Evolutionary conservation across 352 stramenopile genomes (phyloP).

Genomic region (Globisporangium lucens): DNA sequence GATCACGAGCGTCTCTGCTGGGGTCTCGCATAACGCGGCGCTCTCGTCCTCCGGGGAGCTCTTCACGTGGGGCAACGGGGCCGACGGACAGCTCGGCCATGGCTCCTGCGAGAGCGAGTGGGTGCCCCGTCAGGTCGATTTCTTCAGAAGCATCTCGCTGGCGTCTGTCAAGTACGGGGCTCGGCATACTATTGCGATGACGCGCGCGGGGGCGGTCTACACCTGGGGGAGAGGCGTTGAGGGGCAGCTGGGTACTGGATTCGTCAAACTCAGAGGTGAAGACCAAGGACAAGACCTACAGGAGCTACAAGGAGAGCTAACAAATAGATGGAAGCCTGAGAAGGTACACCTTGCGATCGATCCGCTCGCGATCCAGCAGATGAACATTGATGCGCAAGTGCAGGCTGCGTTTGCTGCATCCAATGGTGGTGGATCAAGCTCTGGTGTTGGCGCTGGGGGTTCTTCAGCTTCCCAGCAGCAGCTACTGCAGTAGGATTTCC

Average conservation of each 20-base stretch:
- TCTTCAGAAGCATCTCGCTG: slow-evolving; percentile 36
- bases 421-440: background rate
- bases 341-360: slow-evolving; percentile 22
- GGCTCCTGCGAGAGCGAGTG: slow-evolving; percentile 47
- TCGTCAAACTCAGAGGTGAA: background rate
- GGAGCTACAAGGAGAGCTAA: background rate
- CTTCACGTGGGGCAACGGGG: slow-evolving; percentile 64
- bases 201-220: slow-evolving; percentile 45
- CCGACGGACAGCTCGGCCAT: slow-evolving; percentile 61
- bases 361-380: slow-evolving; percentile 24
- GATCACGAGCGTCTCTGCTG: slow-evolving; percentile 44
- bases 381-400: slow-evolving; percentile 25
- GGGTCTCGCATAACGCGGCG: slow-evolving; percentile 46
- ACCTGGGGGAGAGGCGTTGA: slow-evolving; percentile 49
- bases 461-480: slow-evolving; percentile 11
- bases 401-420: slow-evolving; percentile 5
- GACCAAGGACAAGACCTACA: too few relatives aligned
- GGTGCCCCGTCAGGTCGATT: slow-evolving; percentile 47
- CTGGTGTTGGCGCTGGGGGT: background rate
- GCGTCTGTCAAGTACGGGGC: slow-evolving; percentile 31
- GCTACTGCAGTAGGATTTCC: background rate
- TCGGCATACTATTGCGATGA: slow-evolving; percentile 51
- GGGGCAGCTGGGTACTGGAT: slow-evolving; percentile 44
- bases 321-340: slow-evolving; percentile 7
- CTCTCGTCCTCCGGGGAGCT: slow-evolving; percentile 46